Base-by-base conservation (phyloP, 2,329 filamentous ascomycete species). In the Pseudogymnoascus sp. region DNA sequence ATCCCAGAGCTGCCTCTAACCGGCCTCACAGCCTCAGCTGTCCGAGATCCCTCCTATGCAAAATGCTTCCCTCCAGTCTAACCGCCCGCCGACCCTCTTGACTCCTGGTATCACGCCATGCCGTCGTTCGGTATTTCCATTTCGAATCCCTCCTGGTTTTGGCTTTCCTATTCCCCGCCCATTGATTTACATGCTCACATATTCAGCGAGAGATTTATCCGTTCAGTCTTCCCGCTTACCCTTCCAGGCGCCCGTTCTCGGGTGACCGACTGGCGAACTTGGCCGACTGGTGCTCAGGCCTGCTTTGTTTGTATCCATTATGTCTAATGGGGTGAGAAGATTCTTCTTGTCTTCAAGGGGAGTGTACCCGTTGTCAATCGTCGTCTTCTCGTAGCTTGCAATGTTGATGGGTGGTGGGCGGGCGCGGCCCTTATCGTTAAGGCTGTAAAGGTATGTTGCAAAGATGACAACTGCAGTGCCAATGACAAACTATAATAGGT, bases 381-480 rank as follows among this genome's bases (percentile, higher is more conserved):
- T 74, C 1, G 71, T 74, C 76, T 96, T 95, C 73, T 96, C 91
- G 71, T 89, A 92, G 67, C 80, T 85, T 56, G 87, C 87, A 65
- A 93, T 86, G 67, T 78, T 83, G 70, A 91, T 85, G 0, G 88
- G 85, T 0, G 84, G 79, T 21, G 90, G 85, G 14, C 86, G 83
- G 31, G 75, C 77, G 62, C 83, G 80, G 65, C 79, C 80, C 19
- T 81, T 78, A 66, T 91, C 84, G 0, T 86, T 82, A 5, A 83
- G 82, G 65, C 85, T 91, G 78, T 96, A 97, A 14, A 97, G 80
- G 73, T 92, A 97, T 1, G 91, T 96, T 2, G 93, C 88, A 44
- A 85, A 81, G 0, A 97, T 78, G 7, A 97, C 93, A 59, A 95
- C 78, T 10, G 81, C 79, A 0, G 93, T 93, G 62, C 95, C 95